Evolutionary conservation across 768 basidiomycete genomes (phyloP).

Genomic region (Baorangia bicolor): DNA sequence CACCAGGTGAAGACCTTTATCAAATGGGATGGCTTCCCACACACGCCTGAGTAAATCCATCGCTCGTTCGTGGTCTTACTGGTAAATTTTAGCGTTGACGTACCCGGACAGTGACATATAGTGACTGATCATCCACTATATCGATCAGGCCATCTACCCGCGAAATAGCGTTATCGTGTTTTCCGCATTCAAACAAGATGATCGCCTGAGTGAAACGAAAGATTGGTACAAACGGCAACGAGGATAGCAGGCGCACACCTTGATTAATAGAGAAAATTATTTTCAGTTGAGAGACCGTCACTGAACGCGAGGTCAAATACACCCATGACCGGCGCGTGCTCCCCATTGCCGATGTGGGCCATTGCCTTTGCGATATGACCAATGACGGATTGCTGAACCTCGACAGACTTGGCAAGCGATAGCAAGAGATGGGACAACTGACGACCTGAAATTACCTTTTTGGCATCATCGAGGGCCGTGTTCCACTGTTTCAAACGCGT

Average conservation of each 20-base stretch:
- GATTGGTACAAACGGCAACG: rapidly evolving
- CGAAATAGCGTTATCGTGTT: constrained; percentile 2
- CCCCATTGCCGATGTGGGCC: background rate
- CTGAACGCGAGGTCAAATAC: constrained; percentile 11
- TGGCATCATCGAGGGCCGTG: constrained; percentile 3
- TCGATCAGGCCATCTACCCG: constrained; percentile 3
- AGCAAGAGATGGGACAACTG: background rate
- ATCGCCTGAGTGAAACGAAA: background rate
- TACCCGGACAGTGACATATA: constrained; percentile 4
- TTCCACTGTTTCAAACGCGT: background rate
- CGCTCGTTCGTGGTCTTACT: background rate
- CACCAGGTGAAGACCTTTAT: background rate
- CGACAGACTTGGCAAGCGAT: background rate
- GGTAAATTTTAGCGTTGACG: background rate
- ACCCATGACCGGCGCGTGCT: background rate
- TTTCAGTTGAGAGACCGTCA: background rate
- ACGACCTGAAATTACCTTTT: background rate
- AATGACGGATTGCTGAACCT: constrained; percentile 5
- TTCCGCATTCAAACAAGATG: constrained; percentile 9
- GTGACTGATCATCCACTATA: background rate
- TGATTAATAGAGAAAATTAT: constrained; percentile 6
- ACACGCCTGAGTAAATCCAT: background rate
- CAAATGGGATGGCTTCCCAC: background rate
- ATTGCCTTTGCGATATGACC: constrained; percentile 12
- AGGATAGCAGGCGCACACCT: background rate